Evolutionary conservation across 1,284 basidiomycete genomes (phyloP).

Genomic region (Gomphus bonarii): DNA sequence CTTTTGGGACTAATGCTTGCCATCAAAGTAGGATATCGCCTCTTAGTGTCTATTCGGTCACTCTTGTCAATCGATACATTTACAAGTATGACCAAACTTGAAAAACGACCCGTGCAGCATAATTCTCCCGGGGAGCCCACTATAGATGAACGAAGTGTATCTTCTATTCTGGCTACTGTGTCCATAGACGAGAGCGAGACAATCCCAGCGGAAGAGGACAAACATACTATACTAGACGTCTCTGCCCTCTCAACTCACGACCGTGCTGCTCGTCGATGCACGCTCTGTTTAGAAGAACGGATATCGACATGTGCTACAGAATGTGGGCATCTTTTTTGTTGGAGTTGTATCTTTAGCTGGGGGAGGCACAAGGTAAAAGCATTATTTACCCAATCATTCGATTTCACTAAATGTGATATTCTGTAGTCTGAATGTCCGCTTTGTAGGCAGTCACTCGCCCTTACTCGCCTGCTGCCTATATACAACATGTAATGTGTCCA

Average conservation of each 20-base stretch:
- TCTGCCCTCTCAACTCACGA: conserved; percentile 36
- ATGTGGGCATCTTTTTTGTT: conserved; percentile 92
- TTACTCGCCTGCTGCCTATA: conserved; percentile 68
- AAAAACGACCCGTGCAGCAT: conserved; percentile 19
- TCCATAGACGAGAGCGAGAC: conserved; percentile 42
- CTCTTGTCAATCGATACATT: conserved; percentile 17
- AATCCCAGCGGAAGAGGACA: conserved; percentile 56
- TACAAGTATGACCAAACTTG: conserved; percentile 20
- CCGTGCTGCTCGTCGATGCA: conserved; percentile 66
- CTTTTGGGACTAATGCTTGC: conserved; percentile 70
- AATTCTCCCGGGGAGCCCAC: conserved; percentile 39
- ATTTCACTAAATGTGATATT: not conserved
- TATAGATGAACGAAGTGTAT: conserved; percentile 55
- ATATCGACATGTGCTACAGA: conserved; percentile 79
- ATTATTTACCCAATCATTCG: not conserved
- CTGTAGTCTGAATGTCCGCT: conserved; percentile 76
- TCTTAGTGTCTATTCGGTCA: conserved; percentile 27
- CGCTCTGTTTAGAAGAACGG: conserved; percentile 77
- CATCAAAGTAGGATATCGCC: conserved; percentile 58
- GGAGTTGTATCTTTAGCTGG: conserved; percentile 88
- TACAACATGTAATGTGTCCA: conserved; percentile 59
- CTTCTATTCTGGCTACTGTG: conserved; percentile 41
- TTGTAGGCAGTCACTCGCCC: conserved; percentile 69
- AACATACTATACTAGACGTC: conserved; percentile 54
- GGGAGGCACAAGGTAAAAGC: conserved; percentile 67